Evolutionary conservation across 331 rosid species (phyloP).

Genomic region (Acacia concinna): DNA sequence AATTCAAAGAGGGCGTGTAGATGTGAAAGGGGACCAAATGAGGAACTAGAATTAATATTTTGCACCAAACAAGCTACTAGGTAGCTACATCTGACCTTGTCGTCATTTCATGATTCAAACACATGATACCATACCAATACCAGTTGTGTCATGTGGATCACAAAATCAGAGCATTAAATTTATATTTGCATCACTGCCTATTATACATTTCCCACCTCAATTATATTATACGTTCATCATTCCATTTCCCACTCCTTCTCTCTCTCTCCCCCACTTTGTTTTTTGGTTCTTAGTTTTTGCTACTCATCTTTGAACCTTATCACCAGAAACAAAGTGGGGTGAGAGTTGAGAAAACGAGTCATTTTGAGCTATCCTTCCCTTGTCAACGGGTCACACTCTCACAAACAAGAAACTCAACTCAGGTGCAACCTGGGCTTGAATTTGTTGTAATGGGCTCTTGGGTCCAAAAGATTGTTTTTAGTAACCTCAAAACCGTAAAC

Average conservation of each 20-base stretch:
- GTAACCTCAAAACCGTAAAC: not conserved
- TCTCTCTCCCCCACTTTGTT: not conserved
- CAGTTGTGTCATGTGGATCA: not conserved
- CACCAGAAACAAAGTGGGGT: not conserved
- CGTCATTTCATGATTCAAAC: not conserved
- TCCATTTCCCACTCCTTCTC: not conserved
- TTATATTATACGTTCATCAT: not conserved
- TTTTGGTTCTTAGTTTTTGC: not conserved
- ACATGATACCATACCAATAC: too few relatives aligned
- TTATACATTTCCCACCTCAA: not conserved
- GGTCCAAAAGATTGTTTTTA: too few relatives aligned
- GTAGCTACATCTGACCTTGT: not conserved
- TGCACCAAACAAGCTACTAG: conserved; percentile 3
- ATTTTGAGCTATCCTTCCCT: not conserved
- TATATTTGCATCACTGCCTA: not conserved
- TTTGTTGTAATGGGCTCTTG: not conserved
- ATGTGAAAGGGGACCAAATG: not conserved
- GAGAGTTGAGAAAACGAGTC: not conserved
- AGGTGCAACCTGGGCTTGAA: not conserved
- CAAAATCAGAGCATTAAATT: not conserved
- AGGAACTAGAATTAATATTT: not conserved
- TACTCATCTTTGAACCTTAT: not conserved
- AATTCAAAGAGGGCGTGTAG: too few relatives aligned
- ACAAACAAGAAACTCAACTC: not conserved
- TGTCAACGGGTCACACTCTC: not conserved